Conservation (phyloP, 257 asterid species). For the Echites panduratus region DNA sequence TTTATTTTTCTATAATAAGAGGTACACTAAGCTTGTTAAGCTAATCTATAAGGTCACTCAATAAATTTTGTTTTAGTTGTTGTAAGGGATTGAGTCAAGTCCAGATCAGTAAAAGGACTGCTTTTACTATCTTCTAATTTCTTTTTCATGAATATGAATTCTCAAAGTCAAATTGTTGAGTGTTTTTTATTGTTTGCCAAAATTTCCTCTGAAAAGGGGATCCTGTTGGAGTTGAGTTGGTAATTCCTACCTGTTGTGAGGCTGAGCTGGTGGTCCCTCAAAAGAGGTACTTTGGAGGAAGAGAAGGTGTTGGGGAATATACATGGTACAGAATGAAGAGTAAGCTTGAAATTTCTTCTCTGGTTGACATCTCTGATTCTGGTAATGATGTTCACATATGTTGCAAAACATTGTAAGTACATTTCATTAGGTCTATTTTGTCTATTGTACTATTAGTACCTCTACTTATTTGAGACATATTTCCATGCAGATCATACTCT, state of each 20-base stretch:
- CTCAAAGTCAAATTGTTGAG: background rate
- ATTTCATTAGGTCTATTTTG: slow-evolving; percentile 7
- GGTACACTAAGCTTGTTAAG: background rate
- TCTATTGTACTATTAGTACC: background rate
- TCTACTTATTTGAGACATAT: slow-evolving; percentile 10
- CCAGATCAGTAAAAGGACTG: background rate
- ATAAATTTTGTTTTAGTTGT: background rate
- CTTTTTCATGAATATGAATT: background rate
- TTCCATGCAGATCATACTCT: slow-evolving; percentile 56
- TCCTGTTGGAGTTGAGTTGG: slow-evolving; percentile 67
- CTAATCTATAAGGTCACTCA: background rate
- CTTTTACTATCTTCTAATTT: background rate
- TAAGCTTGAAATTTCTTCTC: slow-evolving; percentile 59
- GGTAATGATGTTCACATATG: slow-evolving; percentile 44
- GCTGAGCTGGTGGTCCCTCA: slow-evolving; percentile 70
- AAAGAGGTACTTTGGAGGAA: slow-evolving; percentile 77
- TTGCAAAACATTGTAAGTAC: slow-evolving; percentile 57
- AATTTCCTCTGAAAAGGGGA: slow-evolving; percentile 49
- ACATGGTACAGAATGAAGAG: slow-evolving; percentile 71
- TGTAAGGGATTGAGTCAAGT: background rate
- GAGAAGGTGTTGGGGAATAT: slow-evolving; percentile 78
- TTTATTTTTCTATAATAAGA: background rate
- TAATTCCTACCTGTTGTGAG: slow-evolving; percentile 76
- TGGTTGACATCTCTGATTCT: slow-evolving; percentile 42
- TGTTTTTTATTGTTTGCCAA: background rate